Evolutionary conservation across 352 stramenopile genomes (phyloP).

Genomic region (Globisporangium lucens): DNA sequence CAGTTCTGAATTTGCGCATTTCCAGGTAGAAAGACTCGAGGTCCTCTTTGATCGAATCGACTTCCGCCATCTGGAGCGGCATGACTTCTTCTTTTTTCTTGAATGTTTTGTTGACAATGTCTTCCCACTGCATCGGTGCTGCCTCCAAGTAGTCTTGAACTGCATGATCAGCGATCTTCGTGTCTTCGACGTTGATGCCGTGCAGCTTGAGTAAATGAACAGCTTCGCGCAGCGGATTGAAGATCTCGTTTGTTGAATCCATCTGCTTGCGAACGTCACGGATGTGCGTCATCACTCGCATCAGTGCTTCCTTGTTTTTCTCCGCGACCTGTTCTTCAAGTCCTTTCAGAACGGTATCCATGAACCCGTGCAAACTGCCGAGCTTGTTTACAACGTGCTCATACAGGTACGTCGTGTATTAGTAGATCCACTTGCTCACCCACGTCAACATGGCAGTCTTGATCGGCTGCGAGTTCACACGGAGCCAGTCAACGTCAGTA

Average conservation of each 20-base stretch:
- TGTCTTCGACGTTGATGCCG: conserved; percentile 90
- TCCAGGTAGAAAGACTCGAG: conserved; percentile 93
- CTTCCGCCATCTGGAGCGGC: conserved; percentile 95
- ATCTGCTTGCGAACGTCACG: conserved; percentile 93
- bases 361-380: conserved; percentile 89
- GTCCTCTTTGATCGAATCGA: conserved; percentile 92
- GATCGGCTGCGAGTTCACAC: conserved; percentile 96
- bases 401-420: conserved; percentile 94
- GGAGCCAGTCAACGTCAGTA: conserved; percentile 96
- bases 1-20: conserved; percentile 93
- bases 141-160: conserved; percentile 94
- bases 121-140: conserved; percentile 95
- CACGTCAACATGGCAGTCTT: conserved; percentile 95
- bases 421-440: conserved; percentile 96
- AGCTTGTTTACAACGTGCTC: conserved; percentile 90
- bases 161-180: conserved; percentile 74
- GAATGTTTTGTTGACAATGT: conserved; percentile 98
- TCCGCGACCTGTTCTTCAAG: conserved; percentile 89
- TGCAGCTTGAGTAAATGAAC: conserved; percentile 95
- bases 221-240: conserved; percentile 92
- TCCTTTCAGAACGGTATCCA: conserved; percentile 89
- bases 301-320: conserved; percentile 94
- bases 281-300: conserved; percentile 97
- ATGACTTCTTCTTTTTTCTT: conserved; percentile 99
- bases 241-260: conserved; percentile 92